phyloP scores from a whole-genome alignment of 768 basidiomycete genomes.

The Tylopilus intermedius region DNA sequence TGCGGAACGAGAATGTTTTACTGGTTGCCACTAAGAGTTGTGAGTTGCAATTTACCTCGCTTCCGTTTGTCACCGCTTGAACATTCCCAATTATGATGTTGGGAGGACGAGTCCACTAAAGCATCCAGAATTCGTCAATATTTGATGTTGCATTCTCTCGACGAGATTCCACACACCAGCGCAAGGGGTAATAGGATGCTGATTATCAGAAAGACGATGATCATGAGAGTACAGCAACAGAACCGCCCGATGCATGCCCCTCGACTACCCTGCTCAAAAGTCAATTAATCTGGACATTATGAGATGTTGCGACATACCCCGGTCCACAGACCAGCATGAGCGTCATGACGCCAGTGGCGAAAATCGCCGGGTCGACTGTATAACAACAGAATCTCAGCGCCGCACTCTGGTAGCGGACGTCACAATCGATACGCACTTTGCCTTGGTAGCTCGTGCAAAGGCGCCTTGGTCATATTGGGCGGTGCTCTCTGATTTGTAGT shows the following conservation, averaged over 20 bases:
- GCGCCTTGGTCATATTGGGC: slow-evolving; percentile 39
- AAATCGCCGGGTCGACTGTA: slow-evolving; percentile 31
- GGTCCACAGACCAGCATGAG: slow-evolving; percentile 65
- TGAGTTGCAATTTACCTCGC: slow-evolving; percentile 38
- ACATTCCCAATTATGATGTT: slow-evolving; percentile 54
- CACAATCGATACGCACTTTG: slow-evolving; percentile 23
- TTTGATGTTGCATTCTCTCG: background rate
- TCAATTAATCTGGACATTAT: background rate
- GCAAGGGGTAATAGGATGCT: slow-evolving; percentile 63
- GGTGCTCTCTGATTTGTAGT: slow-evolving; percentile 30
- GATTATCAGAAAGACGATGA: slow-evolving; percentile 56
- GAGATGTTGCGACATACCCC: slow-evolving; percentile 37
- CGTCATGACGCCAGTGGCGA: slow-evolving; percentile 49
- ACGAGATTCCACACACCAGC: slow-evolving; percentile 44
- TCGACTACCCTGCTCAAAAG: slow-evolving; percentile 47
- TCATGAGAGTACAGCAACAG: slow-evolving; percentile 72
- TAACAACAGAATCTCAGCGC: slow-evolving; percentile 4
- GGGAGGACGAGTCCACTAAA: slow-evolving; percentile 75
- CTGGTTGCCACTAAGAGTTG: background rate
- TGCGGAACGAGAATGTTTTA: slow-evolving; percentile 24
- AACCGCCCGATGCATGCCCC: slow-evolving; percentile 61
- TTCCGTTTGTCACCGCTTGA: slow-evolving; percentile 34
- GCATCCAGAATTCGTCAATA: slow-evolving; percentile 2
- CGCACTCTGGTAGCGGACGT: background rate
- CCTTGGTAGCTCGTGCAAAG: slow-evolving; percentile 33